Base-by-base conservation (phyloP, 768 basidiomycete species). In the Cystofilobasidium ferigula region DNA sequence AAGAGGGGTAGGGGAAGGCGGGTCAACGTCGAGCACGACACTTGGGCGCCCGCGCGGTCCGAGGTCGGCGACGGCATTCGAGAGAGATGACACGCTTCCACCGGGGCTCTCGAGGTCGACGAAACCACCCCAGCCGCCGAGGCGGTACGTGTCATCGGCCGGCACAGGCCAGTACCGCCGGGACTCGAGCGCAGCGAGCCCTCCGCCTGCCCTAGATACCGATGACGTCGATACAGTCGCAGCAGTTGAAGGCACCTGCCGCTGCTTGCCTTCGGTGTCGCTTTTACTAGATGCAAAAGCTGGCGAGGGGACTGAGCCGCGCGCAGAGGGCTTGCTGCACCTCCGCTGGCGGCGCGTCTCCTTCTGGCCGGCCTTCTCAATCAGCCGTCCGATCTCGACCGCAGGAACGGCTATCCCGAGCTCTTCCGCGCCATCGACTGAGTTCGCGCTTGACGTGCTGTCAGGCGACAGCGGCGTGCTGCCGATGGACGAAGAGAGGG, bases 101-200 rank as follows among this genome's bases (percentile, higher is more conserved):
- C 22, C 22, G 8, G 10, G 40, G 13, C 6, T 24, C 10, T 24
- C 3, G n/a, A 57, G 20, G 60, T 69, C 69, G 18, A 57, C 40
- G 36, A 56, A 70, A 30, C 63, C 71, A 69, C 74, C 82, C 67
- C 79, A 83, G 67, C 88, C 87, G 2, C 89, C 90, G 56, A 91
- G 80, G 30, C 87, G 84, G 65, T 82, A 72, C 0, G 88, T 89
- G 2, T 84, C 83, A 71, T 91, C 85, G 4, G 74, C 73, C 6
- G 85, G 82, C 0, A 91, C 81, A 1, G 85, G 82, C 71, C 83
- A 87, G 72, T 84, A 88, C 0, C 75, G 20, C 34, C 53, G 9
- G 24, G 57, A 36, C 57, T 36, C 34, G 35, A 57, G 35, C 35
- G 34, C 5, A 1, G 24, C 57, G 10, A 40, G 36, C 5, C 22